phyloP scores from a whole-genome alignment of 805 yeast species.

The Myxozyma melibiosi region DNA sequence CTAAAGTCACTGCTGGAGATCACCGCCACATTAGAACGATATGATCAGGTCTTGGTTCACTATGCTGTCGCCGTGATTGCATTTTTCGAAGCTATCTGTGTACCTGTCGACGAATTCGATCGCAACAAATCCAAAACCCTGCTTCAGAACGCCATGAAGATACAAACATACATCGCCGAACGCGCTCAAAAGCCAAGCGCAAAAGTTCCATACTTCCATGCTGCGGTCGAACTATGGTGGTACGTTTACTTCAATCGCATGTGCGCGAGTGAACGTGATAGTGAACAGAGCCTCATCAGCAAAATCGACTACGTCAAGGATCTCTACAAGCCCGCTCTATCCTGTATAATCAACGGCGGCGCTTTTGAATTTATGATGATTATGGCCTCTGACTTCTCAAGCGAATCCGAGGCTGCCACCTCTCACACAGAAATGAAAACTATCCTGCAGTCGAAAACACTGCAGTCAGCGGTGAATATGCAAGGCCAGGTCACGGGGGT shows the following conservation, averaged over 20 bases:
- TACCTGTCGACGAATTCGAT: background rate
- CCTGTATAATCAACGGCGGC: conserved; percentile 42
- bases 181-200: conserved; percentile 10
- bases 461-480: background rate
- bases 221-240: conserved; percentile 35
- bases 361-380: conserved; percentile 46
- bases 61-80: conserved; percentile 51
- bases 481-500: background rate
- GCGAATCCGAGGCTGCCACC: conserved; percentile 14
- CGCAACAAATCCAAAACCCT: background rate
- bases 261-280: conserved; percentile 30
- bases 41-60: conserved; percentile 67
- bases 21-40: conserved; percentile 53
- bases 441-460: conserved; percentile 20
- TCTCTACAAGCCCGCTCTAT: conserved; percentile 35
- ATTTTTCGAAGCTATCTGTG: conserved; percentile 20
- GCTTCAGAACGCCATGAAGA: conserved; percentile 22
- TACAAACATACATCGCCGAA: conserved; percentile 16
- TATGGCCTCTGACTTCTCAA: conserved; percentile 41
- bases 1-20: conserved; percentile 50
- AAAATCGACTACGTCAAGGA: conserved; percentile 34
- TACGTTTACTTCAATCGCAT: conserved; percentile 32
- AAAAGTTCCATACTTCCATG: conserved; percentile 27
- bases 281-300: background rate
- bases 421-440: conserved; percentile 36